Base-by-base conservation (phyloP, 768 basidiomycete species). In the Lentinula edodes region DNA sequence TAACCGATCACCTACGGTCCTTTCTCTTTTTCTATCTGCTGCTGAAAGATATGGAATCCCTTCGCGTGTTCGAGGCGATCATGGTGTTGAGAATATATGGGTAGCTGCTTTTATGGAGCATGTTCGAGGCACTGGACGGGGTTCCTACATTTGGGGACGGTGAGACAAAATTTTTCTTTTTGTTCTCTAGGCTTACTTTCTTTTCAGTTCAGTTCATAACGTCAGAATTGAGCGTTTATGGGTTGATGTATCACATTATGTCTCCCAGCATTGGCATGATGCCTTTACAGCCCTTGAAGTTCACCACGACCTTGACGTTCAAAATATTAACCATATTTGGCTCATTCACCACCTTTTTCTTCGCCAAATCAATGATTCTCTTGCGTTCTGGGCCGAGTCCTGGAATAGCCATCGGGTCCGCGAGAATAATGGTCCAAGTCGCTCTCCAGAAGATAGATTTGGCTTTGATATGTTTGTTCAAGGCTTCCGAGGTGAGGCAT, bases 321-420 rank as follows among this genome's bases (percentile, higher is more conserved):
- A 59, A 8, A 63, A 60, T 34, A 18, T 46, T 3, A 58, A 51
- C 23, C 72, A 70, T 60, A 68, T 71, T 23, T 75, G 71, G 71
- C 60, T 72, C 7, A 64, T 72, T 3, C 72, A 71, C 36, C 60
- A 62, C 52, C 68, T 74, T 16, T 74, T 74, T 51, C 67, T 73
- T 3, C 3, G 20, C 0, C n/a, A 42, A 1, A 63, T 72, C 52
- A 68, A 71, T 48, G 20, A 54, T 1, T 67, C 75, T 36, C 61
- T 66, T 16, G 46, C 36, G 3, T 62, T 66, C 7, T 75, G 68
- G 64, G 66, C 67, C 23, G 23, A 23, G 23, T 23, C 23, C 23
- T 23, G 23, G 23, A 23, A 23, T 3, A 23, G 23, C 23, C 0
- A 53, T 63, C 8, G 18, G 60, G 2, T 73, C 46, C 15, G 46